A percentile compares a stretch with the other conserved stretches of the same genome.
These are phyloP conservation scores for Paspalum vaginatum DNA, from an alignment of 176 grass and related monocot species.

Conservation along the genomic window DNA sequence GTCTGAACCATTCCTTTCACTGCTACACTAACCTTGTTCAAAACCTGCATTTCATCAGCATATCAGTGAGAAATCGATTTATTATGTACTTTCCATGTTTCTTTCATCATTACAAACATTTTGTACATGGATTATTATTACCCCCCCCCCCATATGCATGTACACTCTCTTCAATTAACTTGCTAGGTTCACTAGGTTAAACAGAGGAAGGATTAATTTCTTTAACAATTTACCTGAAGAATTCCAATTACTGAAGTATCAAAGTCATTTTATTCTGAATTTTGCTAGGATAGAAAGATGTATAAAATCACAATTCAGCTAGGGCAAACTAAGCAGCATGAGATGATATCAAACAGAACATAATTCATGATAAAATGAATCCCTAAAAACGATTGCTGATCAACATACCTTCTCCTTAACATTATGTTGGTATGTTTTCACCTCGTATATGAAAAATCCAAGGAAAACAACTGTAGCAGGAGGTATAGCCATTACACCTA, in stretches of 20 bases:
- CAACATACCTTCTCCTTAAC: conserved; percentile 72
- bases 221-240: conserved; percentile 4
- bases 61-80: conserved; percentile 23
- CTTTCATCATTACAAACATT: conserved; percentile 5
- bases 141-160: not conserved
- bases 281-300: conserved; percentile 7
- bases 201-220: not conserved
- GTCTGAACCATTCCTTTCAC: conserved; percentile 74
- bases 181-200: not conserved
- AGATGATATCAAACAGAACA: not conserved
- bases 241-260: conserved; percentile 23
- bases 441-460: conserved; percentile 74
- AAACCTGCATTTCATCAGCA: conserved; percentile 55
- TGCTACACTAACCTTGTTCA: conserved; percentile 53
- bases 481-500: conserved; percentile 76
- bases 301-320: not conserved
- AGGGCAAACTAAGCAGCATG: conserved; percentile 7
- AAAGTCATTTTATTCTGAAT: conserved; percentile 29
- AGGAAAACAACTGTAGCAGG: conserved; percentile 62
- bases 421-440: conserved; percentile 53
- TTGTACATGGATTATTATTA: not conserved
- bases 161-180: not conserved
- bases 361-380: not conserved
- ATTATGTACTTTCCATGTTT: not conserved
- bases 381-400: conserved; percentile 1